Conservation (phyloP, 1,284 basidiomycete genomes). For the Ganoderma lingzhi region DNA sequence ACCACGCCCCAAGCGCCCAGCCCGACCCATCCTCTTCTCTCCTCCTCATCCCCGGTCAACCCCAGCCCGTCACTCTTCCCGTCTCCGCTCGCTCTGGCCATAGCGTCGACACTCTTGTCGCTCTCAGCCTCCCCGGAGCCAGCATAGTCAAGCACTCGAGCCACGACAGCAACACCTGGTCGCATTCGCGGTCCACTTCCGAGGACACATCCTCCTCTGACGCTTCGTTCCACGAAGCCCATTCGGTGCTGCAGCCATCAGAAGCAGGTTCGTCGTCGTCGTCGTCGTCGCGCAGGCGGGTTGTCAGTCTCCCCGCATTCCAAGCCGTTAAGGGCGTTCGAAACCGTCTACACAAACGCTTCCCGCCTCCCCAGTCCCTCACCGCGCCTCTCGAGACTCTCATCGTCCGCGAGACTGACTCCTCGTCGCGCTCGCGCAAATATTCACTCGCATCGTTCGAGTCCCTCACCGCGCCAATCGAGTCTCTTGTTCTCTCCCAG, state of each 20-base stretch:
- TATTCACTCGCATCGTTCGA: conserved; percentile 19
- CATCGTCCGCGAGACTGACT: not conserved
- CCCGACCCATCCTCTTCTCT: conserved; percentile 14
- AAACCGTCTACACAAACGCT: conserved; percentile 15
- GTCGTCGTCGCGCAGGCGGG: conserved; percentile 11
- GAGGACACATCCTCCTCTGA: conserved; percentile 2
- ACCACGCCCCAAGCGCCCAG: conserved; percentile 7
- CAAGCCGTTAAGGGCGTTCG: conserved; percentile 8
- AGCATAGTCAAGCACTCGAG: conserved; percentile 24
- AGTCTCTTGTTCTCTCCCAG: conserved; percentile 17
- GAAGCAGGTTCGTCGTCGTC: conserved; percentile 25
- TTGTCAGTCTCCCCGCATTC: conserved; percentile 1
- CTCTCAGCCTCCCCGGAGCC: conserved; percentile 16
- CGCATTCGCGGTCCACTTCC: conserved; percentile 6
- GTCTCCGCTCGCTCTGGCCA: conserved; percentile 12
- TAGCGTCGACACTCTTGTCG: conserved; percentile 23
- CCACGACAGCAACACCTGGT: conserved; percentile 22
- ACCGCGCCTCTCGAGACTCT: conserved; percentile 24
- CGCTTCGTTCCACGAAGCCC: conserved; percentile 14
- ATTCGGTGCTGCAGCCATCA: conserved; percentile 5
- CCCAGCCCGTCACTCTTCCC: conserved; percentile 24
- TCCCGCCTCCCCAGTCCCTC: conserved; percentile 20
- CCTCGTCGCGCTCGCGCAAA: conserved; percentile 1
- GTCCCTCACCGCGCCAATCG: conserved; percentile 29
- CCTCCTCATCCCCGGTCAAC: conserved; percentile 18